These are phyloP conservation scores for Fusarium hostae DNA, from an alignment of 2,329 filamentous ascomycete species.

Conservation along the genomic window DNA sequence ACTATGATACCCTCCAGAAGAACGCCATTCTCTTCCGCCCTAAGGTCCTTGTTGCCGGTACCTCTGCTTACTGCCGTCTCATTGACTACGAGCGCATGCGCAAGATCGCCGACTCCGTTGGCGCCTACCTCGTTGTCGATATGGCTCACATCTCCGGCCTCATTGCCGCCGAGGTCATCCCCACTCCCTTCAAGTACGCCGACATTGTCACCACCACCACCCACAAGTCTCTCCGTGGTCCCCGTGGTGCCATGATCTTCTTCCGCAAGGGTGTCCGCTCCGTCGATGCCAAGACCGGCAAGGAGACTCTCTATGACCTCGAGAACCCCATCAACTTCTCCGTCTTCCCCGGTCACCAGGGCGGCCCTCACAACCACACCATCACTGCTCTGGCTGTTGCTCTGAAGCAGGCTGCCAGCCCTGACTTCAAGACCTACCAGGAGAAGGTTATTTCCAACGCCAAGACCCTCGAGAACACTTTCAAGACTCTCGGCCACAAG, in stretches of 20 bases:
- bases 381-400: slow-evolving; percentile 97
- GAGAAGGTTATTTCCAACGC: slow-evolving; percentile 92
- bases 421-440: slow-evolving; percentile 95
- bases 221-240: slow-evolving; percentile 98
- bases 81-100: slow-evolving; percentile 98
- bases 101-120: slow-evolving; percentile 91
- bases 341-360: slow-evolving; percentile 98
- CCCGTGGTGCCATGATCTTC: slow-evolving; percentile 99
- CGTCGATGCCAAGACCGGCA: slow-evolving; percentile 89
- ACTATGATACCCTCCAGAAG: slow-evolving; percentile 93
- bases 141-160: slow-evolving; percentile 99
- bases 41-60: slow-evolving; percentile 95
- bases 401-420: slow-evolving; percentile 89
- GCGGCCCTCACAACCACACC: slow-evolving; percentile 99
- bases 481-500: slow-evolving; percentile 91
- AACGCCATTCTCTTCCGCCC: slow-evolving; percentile 92
- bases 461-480: slow-evolving; percentile 85
- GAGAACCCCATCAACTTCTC: slow-evolving; percentile 98
- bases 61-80: slow-evolving; percentile 96
- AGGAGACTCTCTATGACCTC: slow-evolving; percentile 90
- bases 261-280: slow-evolving; percentile 97
- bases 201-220: slow-evolving; percentile 99
- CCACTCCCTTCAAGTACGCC: slow-evolving; percentile 89
- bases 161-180: slow-evolving; percentile 91
- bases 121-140: slow-evolving; percentile 94